A percentile compares a stretch with the other conserved stretches of the same genome.
These are phyloP conservation scores for Trichophyton schoenleinii DNA, from an alignment of 2,329 filamentous ascomycete genomes.

Conservation along the genomic window DNA sequence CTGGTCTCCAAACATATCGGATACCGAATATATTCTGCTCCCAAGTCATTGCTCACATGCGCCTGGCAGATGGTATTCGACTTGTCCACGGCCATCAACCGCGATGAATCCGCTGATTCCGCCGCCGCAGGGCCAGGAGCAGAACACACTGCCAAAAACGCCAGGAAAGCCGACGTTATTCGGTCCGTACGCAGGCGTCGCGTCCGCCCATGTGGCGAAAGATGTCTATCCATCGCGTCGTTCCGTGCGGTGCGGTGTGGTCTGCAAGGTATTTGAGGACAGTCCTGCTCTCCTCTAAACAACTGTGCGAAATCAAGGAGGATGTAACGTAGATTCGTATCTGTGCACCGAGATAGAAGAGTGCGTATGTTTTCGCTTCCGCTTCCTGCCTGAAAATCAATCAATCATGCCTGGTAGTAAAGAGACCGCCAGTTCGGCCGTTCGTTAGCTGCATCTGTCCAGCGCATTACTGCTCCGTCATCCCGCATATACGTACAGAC, in stretches of 20 bases:
- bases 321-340: too few species aligned
- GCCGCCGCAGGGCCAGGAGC: background rate
- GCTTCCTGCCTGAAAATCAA: too few species aligned
- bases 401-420: too few species aligned
- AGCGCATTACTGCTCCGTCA: too few species aligned
- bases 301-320: background rate
- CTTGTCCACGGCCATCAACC: slow-evolving; percentile 7
- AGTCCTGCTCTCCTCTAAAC: background rate
- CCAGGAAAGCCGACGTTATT: slow-evolving; percentile 4
- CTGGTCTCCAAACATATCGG: slow-evolving; percentile 20
- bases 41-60: slow-evolving; percentile 12
- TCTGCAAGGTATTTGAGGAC: background rate
- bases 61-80: slow-evolving; percentile 15
- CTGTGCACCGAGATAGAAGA: too few species aligned
- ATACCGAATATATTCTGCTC: slow-evolving; percentile 17
- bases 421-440: too few species aligned
- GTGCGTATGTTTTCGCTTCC: too few species aligned
- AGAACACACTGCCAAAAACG: slow-evolving; percentile 5
- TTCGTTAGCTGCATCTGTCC: background rate
- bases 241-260: background rate
- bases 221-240: background rate
- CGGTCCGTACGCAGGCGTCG: background rate
- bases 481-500: too few species aligned
- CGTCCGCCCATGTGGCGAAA: background rate
- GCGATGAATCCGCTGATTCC: background rate